Conservation (phyloP, 2,329 filamentous ascomycete genomes). For the Xylaria digitata region DNA sequence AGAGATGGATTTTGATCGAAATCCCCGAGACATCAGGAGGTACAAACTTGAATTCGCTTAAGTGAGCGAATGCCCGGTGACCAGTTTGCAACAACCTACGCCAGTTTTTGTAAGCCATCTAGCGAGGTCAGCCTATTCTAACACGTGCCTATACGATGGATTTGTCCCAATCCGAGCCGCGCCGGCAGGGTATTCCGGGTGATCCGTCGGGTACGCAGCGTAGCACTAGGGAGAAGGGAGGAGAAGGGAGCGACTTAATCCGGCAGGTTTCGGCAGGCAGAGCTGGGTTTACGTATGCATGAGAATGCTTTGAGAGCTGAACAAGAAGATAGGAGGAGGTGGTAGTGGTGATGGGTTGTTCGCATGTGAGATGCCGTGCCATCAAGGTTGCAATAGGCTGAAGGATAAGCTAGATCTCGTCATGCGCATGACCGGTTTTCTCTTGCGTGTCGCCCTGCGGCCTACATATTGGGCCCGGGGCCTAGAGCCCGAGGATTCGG, state of each 20-base stretch:
- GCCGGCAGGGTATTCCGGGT: slow-evolving; percentile 25
- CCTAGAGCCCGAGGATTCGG: slow-evolving; percentile 34
- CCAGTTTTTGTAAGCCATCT: not conserved
- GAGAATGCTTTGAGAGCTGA: not conserved
- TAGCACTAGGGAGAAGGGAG: slow-evolving; percentile 7
- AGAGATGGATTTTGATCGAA: not conserved
- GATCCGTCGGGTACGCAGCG: slow-evolving; percentile 20
- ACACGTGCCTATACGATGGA: slow-evolving; percentile 17
- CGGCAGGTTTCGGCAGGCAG: slow-evolving; percentile 27
- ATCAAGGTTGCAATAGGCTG: slow-evolving; percentile 21
- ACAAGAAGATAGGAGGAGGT: not conserved
- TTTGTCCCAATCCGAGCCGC: slow-evolving; percentile 14
- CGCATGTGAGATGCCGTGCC: slow-evolving; percentile 28
- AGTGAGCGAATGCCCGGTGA: slow-evolving; percentile 4
- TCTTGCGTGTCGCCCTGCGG: slow-evolving; percentile 32
- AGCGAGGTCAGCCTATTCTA: slow-evolving; percentile 14
- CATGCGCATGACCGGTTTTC: slow-evolving; percentile 27
- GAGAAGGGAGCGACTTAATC: slow-evolving; percentile 26
- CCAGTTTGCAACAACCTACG: not conserved
- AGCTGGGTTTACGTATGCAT: slow-evolving; percentile 16
- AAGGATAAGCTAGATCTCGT: slow-evolving; percentile 7
- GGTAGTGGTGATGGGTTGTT: slow-evolving; percentile 14
- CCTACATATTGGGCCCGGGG: slow-evolving; percentile 23
- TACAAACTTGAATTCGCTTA: slow-evolving; percentile 14
- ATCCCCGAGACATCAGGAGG: slow-evolving; percentile 4